Evolutionary conservation across 805 yeast species (phyloP), one percentile per base, ranked within the genome.

Genomic region (Starmerella gropengiesseri): DNA sequence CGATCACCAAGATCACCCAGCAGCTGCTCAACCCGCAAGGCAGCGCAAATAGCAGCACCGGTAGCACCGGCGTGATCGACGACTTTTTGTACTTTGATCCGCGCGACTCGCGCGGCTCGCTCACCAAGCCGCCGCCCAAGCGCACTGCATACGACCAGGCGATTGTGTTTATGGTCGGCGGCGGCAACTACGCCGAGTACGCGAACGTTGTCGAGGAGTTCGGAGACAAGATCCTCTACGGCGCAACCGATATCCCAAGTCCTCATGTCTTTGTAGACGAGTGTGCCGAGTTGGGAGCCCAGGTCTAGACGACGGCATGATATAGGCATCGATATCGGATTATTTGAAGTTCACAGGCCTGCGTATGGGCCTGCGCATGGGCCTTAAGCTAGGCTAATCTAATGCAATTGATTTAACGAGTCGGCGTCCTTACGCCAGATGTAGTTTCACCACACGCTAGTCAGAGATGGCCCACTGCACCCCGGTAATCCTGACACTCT

Each of bases 171-270:
- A 84, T 87, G 40, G 87, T 91, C 43, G 99, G 98, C 20, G 98
- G 98, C 27, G 97, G 97, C 37, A 87, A 84, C 61, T 91, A 86
- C 59, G 65, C 83, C 49, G 99, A 91, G 64, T 91, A 89, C 59
- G 93, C 87, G 46, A 89, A 89, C 57, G 71, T 91, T 56, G 94
- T 84, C 61, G 95, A 87, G 60, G 87, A 95, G 93, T 43, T 49
- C 22, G 50, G 51, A 17, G 74, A 76, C 0, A 66, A 67, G 27
- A 81, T 91, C 25, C 74, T 81, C 18, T 89, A 91, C 60, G 98
- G 98, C 21, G 77, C 93, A 54, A 85, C 95, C 2, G 77, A 74
- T 49, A 43, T 55, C 25, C 51, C 58, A 16, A 53, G 62, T 7
- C 64, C 65, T 5, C 43, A 49, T 26, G 43, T 42, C 21, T 61